Conservation (phyloP, 129 eudicot genomes). For the Flaveria bidentis region DNA sequence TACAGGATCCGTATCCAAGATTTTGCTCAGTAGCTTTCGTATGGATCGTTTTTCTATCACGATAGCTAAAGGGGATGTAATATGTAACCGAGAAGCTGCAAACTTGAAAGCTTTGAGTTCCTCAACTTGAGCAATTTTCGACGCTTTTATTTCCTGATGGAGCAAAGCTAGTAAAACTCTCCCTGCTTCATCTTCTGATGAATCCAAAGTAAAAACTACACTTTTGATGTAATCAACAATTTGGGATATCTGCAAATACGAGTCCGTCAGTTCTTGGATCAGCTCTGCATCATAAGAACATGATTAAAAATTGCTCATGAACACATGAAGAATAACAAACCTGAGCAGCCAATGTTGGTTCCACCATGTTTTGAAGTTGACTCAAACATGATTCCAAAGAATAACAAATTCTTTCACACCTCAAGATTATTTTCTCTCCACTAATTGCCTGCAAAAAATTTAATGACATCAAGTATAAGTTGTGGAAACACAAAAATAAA, state of each 20-base stretch:
- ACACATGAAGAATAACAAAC: constrained; percentile 15
- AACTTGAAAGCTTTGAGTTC: constrained; percentile 43
- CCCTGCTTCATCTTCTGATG: constrained; percentile 47
- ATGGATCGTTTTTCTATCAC: constrained; percentile 45
- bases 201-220: constrained; percentile 31
- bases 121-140: constrained; percentile 25
- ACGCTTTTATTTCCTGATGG: constrained; percentile 32
- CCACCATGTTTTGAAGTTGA: constrained; percentile 39
- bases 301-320: too few relatives aligned
- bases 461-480: neutral
- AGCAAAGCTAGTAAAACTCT: constrained; percentile 37
- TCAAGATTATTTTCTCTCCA: constrained; percentile 38
- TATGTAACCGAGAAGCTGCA: constrained; percentile 42
- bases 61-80: constrained; percentile 43
- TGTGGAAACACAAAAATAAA: neutral
- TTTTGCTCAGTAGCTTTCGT: constrained; percentile 32
- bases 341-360: constrained; percentile 37
- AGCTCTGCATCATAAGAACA: neutral
- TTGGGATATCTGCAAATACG: constrained; percentile 29
- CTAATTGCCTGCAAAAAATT: constrained; percentile 36
- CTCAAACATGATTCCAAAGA: constrained; percentile 36
- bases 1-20: constrained; percentile 23
- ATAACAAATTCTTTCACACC: constrained; percentile 39
- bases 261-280: neutral
- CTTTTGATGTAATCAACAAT: constrained; percentile 30